Percentiles rank a stretch among this genome's conserved stretches.
These are phyloP conservation scores for Fomitopsis schrenkii DNA, from an alignment of 1,284 basidiomycete species.

Conservation along the genomic window DNA sequence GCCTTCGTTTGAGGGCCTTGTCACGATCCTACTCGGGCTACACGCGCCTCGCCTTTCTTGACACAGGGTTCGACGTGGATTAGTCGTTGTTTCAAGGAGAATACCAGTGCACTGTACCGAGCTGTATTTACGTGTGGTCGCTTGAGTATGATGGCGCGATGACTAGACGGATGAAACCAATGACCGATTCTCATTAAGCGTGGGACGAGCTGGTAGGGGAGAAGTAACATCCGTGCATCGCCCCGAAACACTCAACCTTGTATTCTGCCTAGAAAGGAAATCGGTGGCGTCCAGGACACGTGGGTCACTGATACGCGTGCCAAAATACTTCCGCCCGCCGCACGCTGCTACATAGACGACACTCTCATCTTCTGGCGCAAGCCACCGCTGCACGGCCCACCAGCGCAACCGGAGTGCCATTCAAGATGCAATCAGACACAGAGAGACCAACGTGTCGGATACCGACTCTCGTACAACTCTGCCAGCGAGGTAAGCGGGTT, in stretches of 20 bases:
- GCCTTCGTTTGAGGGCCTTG: background rate
- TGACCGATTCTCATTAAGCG: background rate
- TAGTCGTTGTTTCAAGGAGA: background rate
- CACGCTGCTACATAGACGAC: background rate
- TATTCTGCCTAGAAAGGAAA: background rate
- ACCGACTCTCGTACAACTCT: conserved; percentile 36
- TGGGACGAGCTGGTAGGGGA: background rate
- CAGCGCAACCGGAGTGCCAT: background rate
- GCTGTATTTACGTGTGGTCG: background rate
- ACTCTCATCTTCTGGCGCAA: background rate
- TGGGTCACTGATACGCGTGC: background rate
- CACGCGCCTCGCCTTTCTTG: background rate
- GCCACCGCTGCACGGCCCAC: background rate
- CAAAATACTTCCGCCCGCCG: background rate
- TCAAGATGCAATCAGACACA: conserved; percentile 14
- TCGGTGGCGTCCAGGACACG: background rate
- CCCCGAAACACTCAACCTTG: background rate
- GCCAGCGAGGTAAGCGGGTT: conserved; percentile 36
- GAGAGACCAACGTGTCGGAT: conserved; percentile 32
- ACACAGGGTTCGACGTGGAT: background rate
- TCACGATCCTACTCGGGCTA: background rate
- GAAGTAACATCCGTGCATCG: background rate
- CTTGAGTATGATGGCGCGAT: background rate
- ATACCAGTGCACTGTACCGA: background rate
- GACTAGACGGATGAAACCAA: background rate